A percentile compares a stretch with the other conserved stretches of the same genome.
These are phyloP conservation scores for Heliosperma pusillum DNA, from an alignment of 148 eudicot species.

Conservation along the genomic window DNA sequence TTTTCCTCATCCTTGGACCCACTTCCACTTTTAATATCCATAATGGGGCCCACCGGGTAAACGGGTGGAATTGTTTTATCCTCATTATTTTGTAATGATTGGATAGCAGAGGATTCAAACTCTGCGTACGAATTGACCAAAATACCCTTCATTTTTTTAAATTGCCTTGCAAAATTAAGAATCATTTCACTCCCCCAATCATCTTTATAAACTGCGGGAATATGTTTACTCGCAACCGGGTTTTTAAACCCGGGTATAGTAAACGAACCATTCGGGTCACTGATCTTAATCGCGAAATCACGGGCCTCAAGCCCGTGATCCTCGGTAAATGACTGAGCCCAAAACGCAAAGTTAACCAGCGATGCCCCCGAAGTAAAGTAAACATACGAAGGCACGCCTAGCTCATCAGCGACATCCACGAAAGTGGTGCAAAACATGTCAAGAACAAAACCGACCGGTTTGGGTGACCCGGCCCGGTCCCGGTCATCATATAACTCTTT, in stretches of 20 bases:
- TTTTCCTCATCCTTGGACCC: conserved; percentile 4
- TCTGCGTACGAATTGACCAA: conserved; percentile 42
- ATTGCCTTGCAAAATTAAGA: background rate
- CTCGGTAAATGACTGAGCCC: conserved; percentile 7
- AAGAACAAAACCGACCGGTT: conserved; percentile 26
- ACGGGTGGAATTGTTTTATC: conserved; percentile 25
- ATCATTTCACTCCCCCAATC: conserved; percentile 19
- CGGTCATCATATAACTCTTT: conserved; percentile 16
- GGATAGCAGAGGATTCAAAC: conserved; percentile 26
- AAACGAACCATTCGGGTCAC: conserved; percentile 6
- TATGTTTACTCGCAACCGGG: conserved; percentile 12
- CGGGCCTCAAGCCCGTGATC: conserved; percentile 10
- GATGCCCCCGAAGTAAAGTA: conserved; percentile 22
- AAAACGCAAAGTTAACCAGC: conserved; percentile 11
- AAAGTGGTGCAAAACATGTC: conserved; percentile 36
- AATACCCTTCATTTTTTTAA: conserved; percentile 39
- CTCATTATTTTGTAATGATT: conserved; percentile 13
- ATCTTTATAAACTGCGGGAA: conserved; percentile 9
- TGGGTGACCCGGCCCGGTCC: background rate
- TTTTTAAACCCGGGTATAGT: conserved; percentile 22
- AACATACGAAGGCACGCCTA: conserved; percentile 31
- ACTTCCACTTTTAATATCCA: conserved; percentile 24
- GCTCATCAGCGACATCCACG: conserved; percentile 30
- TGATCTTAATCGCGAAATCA: background rate
- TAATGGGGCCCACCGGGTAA: conserved; percentile 48